phyloP scores from a whole-genome alignment of 331 rosid genomes.

The Pyracantha coccinea region DNA sequence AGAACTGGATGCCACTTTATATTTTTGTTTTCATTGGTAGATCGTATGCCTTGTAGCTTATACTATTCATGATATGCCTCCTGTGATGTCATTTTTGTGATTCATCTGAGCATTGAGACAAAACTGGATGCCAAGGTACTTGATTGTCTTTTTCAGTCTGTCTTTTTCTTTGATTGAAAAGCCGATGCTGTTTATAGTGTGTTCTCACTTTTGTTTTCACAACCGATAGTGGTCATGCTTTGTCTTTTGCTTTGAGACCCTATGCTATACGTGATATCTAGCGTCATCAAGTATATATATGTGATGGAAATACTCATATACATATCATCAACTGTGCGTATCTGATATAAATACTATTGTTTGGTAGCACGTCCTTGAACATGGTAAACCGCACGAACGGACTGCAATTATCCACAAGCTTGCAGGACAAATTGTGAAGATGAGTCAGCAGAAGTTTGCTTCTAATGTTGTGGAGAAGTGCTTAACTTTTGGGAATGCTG shows the following conservation, averaged over 20 bases:
- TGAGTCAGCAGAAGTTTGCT: conserved; percentile 98
- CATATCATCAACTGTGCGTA: background rate
- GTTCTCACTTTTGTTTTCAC: background rate
- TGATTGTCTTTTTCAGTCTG: background rate
- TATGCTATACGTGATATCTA: background rate
- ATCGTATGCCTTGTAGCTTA: no score
- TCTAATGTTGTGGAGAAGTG: conserved; percentile 97
- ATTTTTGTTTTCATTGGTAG: no score
- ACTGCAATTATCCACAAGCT: conserved; percentile 75
- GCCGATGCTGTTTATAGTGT: background rate
- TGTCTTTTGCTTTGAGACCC: background rate
- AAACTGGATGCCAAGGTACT: background rate
- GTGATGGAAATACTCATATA: conserved; percentile 1
- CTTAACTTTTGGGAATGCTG: conserved; percentile 70
- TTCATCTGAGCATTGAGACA: no score
- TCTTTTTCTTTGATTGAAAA: background rate
- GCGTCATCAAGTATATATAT: background rate
- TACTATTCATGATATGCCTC: no score
- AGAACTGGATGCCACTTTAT: background rate
- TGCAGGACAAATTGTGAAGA: conserved; percentile 90
- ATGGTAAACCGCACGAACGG: conserved; percentile 72
- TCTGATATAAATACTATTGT: conserved; percentile 15
- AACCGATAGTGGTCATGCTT: background rate
- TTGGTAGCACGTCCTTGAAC: conserved; percentile 76
- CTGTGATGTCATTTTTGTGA: no score